Conservation (phyloP, 129 eudicot genomes). For the Lonicera japonica region DNA sequence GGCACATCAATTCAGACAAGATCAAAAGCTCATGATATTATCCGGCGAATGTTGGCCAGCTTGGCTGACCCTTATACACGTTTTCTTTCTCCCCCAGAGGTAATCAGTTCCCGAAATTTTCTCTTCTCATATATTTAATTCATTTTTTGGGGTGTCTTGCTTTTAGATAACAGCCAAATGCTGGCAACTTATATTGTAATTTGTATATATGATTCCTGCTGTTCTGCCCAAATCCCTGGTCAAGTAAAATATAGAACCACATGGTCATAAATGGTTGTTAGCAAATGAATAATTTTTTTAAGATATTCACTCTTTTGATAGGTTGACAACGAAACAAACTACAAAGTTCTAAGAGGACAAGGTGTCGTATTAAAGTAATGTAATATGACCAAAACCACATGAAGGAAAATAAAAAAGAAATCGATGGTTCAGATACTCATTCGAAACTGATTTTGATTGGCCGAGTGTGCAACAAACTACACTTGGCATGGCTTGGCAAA, state of each 20-base stretch:
- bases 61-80: slow-evolving; percentile 92
- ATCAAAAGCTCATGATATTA: slow-evolving; percentile 82
- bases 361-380: too few relatives aligned
- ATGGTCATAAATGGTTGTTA: not conserved
- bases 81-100: slow-evolving; percentile 84
- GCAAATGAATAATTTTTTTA: not conserved
- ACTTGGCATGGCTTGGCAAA: too few relatives aligned
- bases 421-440: not conserved
- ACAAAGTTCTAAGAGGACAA: not conserved
- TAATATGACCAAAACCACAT: too few relatives aligned
- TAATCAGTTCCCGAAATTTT: slow-evolving; percentile 20
- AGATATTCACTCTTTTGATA: too few relatives aligned
- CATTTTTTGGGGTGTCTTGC: not conserved
- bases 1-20: slow-evolving; percentile 60
- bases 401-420: too few relatives aligned
- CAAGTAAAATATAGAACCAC: not conserved
- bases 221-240: not conserved
- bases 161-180: not conserved
- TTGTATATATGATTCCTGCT: not conserved
- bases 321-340: not conserved
- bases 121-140: not conserved
- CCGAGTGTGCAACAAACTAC: too few relatives aligned
- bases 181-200: not conserved
- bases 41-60: slow-evolving; percentile 76
- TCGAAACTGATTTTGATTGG: too few relatives aligned